These are phyloP conservation scores for Dioszegia aurantiaca DNA, from an alignment of 768 basidiomycete genomes.

Conservation along the genomic window DNA sequence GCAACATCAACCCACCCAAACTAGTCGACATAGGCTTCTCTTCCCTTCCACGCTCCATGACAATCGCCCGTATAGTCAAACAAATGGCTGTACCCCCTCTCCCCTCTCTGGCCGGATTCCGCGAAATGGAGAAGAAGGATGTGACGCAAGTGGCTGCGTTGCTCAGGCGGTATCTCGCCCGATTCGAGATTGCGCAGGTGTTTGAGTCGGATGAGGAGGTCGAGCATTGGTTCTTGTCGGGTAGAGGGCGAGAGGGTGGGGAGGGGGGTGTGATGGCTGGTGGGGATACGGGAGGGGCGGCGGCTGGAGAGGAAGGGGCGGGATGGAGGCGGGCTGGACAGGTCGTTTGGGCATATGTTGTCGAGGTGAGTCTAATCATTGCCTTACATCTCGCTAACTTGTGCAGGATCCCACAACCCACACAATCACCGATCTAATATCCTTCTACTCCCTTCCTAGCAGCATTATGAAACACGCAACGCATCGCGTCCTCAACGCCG, in stretches of 20 bases:
- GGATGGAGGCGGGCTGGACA: constrained; percentile 63
- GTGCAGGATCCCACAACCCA: constrained; percentile 80
- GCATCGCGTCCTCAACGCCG: constrained; percentile 75
- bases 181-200: constrained; percentile 78
- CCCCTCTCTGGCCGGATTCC: constrained; percentile 59
- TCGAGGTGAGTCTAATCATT: constrained; percentile 86
- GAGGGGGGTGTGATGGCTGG: constrained; percentile 47
- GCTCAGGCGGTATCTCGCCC: constrained; percentile 71
- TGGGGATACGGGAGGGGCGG: constrained; percentile 9
- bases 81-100: constrained; percentile 64
- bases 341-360: constrained; percentile 93
- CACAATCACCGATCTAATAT: constrained; percentile 89
- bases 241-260: constrained; percentile 62
- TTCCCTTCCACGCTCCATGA: constrained; percentile 77
- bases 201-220: constrained; percentile 70
- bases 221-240: constrained; percentile 82
- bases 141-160: constrained; percentile 68
- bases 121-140: constrained; percentile 84
- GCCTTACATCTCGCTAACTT: too few species aligned
- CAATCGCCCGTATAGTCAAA: constrained; percentile 83
- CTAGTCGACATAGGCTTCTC: constrained; percentile 87
- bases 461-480: constrained; percentile 78
- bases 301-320: constrained; percentile 36
- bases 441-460: constrained; percentile 94
- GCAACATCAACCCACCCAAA: constrained; percentile 84